Percentiles rank a stretch among this genome's conserved stretches.
Conservation (phyloP, 495 filamentous ascomycete species). For the Podospora pseudocomata region DNA sequence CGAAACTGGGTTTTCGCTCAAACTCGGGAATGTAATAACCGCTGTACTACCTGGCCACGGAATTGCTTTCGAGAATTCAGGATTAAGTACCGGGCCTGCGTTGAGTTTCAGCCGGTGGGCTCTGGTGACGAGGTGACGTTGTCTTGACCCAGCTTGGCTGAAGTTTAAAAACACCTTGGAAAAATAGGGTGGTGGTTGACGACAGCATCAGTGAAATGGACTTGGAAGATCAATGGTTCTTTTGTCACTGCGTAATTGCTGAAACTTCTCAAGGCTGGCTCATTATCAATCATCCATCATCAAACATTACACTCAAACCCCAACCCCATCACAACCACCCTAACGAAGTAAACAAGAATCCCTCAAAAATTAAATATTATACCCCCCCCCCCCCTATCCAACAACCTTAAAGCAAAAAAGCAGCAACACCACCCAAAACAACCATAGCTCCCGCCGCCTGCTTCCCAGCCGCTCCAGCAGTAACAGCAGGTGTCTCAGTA, state of each 20-base stretch:
- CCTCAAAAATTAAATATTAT: neutral
- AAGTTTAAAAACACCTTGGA: no score
- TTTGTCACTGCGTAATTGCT: no score
- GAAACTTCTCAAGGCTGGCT: no score
- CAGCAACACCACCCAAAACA: slow-evolving; percentile 15
- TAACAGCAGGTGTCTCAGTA: neutral
- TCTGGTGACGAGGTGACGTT: no score
- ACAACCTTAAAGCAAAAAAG: slow-evolving; percentile 13
- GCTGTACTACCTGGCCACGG: neutral
- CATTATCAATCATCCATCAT: no score
- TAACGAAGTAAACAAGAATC: neutral
- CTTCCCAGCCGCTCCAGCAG: slow-evolving; percentile 14
- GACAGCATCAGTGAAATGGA: no score
- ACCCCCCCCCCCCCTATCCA: neutral
- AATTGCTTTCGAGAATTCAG: neutral
- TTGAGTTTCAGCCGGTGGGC: no score
- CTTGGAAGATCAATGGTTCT: no score
- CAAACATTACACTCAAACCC: no score
- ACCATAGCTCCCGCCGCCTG: slow-evolving; percentile 17
- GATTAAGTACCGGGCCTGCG: neutral
- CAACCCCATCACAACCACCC: neutral
- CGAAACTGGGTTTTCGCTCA: neutral
- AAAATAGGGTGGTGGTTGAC: no score
- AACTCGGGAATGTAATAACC: neutral
- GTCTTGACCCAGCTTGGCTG: no score